These are phyloP conservation scores for Scheffersomyces ergatensis DNA, from an alignment of 805 yeast genomes.

Conservation along the genomic window DNA sequence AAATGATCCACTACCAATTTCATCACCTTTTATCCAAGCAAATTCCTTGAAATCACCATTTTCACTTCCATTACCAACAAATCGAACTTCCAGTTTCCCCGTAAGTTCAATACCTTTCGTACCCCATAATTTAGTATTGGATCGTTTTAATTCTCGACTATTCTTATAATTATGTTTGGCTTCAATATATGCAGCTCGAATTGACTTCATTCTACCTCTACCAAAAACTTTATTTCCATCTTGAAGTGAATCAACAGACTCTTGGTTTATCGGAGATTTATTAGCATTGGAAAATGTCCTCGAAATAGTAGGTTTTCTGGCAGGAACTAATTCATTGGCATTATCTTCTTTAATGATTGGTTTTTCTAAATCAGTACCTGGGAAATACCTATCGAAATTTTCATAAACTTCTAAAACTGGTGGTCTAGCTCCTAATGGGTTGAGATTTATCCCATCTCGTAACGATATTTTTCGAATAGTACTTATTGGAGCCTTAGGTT, in stretches of 20 bases:
- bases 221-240: neutral
- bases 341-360: slow-evolving; percentile 70
- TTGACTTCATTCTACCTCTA: slow-evolving; percentile 76
- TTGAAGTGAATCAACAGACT: neutral
- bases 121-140: slow-evolving; percentile 97
- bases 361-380: slow-evolving; percentile 86
- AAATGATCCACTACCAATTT: slow-evolving; percentile 94
- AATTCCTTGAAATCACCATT: slow-evolving; percentile 75
- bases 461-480: neutral
- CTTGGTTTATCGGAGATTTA: slow-evolving; percentile 28
- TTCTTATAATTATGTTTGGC: slow-evolving; percentile 23
- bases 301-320: slow-evolving; percentile 34
- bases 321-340: slow-evolving; percentile 7
- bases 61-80: slow-evolving; percentile 51
- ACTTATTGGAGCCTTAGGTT: slow-evolving; percentile 7
- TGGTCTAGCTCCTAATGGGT: slow-evolving; percentile 75
- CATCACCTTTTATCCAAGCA: slow-evolving; percentile 97
- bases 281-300: slow-evolving; percentile 44
- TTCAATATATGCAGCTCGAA: slow-evolving; percentile 89
- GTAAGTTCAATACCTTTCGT: slow-evolving; percentile 88
- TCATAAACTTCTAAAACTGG: slow-evolving; percentile 92
- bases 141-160: slow-evolving; percentile 47
- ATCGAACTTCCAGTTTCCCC: slow-evolving; percentile 57
- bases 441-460: neutral
- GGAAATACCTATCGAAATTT: slow-evolving; percentile 88